Base-by-base conservation (phyloP, 2,329 filamentous ascomycete species). In the Paracamarosporium sp. region DNA sequence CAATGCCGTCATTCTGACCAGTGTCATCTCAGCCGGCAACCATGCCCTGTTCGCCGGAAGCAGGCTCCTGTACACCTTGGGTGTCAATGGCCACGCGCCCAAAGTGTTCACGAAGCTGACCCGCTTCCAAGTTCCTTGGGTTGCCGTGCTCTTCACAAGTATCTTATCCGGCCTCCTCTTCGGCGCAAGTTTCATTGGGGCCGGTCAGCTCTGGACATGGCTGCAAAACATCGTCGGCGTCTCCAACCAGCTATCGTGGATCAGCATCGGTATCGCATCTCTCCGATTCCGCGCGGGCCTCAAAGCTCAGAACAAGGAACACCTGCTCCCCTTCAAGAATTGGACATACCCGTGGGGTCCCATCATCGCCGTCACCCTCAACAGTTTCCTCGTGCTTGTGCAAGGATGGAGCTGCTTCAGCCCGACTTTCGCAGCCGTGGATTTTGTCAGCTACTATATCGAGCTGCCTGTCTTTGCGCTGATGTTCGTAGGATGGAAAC, bases 181-280 rank as follows among this genome's bases (percentile, higher is more conserved):
- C 74, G 79, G 25, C 78, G 81, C 67, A 62, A 83, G 54, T 76
- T 82, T 68, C 68, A 79, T 54, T 69, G 77, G 55, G 74, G 73
- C 64, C 63, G 73, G 58, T 69, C 77, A 45, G 65, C 74, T 61
- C 67, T 80, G 54, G 72, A 82, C 38, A 88, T 91, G 89, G 86
- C 88, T 92, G 68, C 83, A 87, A 65, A 90, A 89, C 72, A 85
- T 91, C 44, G 88, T 86, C 17, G 90, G 81, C 50, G 79, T 82
- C 0, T 82, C 80, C 0, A 83, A 81, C 2, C 78, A 84, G 62
- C 80, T 85, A 40, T 81, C 79, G 31, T 86, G 83, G 84, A 79
- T 82, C 47, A 80, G 78, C 61, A 83, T 82, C 60, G 82, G 81
- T 44, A 80, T 88, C 53, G 81, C 86, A 5, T 86, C 83, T 65